These are phyloP conservation scores for Hawksworthiomyces lignivorus DNA, from an alignment of 2,329 filamentous ascomycete species.

Conservation along the genomic window DNA sequence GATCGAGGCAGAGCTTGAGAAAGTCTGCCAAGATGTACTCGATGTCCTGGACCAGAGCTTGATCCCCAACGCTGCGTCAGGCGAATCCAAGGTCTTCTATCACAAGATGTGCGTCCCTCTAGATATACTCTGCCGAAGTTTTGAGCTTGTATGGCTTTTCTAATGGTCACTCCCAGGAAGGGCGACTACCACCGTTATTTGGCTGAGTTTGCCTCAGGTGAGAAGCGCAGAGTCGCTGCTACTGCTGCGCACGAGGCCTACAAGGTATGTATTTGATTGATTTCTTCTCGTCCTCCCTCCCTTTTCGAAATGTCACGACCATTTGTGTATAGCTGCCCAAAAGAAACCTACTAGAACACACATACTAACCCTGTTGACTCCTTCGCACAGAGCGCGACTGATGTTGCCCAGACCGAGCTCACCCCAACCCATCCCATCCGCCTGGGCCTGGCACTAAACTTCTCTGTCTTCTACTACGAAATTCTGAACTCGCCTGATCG, in stretches of 20 bases:
- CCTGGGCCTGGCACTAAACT: constrained; percentile 81
- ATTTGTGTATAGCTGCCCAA: no score
- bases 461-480: constrained; percentile 49
- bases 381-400: constrained; percentile 68
- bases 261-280: constrained; percentile 51
- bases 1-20: constrained; percentile 93
- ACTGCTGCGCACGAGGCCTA: constrained; percentile 94
- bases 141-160: neutral
- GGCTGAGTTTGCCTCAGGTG: constrained; percentile 89
- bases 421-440: constrained; percentile 90
- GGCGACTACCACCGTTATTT: constrained; percentile 99
- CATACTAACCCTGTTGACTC: no score
- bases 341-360: no score
- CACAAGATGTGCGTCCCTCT: constrained; percentile 83
- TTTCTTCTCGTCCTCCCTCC: neutral
- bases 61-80: constrained; percentile 87
- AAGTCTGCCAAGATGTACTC: constrained; percentile 96
- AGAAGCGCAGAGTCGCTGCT: constrained; percentile 91
- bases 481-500: constrained; percentile 98
- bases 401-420: constrained; percentile 82
- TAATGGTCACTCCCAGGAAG: constrained; percentile 60
- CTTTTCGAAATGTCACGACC: constrained; percentile 8
- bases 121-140: neutral
- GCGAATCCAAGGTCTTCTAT: constrained; percentile 99
- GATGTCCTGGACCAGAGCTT: constrained; percentile 90